Conservation (phyloP, 352 stramenopile species). For the Phytophthora pini region DNA sequence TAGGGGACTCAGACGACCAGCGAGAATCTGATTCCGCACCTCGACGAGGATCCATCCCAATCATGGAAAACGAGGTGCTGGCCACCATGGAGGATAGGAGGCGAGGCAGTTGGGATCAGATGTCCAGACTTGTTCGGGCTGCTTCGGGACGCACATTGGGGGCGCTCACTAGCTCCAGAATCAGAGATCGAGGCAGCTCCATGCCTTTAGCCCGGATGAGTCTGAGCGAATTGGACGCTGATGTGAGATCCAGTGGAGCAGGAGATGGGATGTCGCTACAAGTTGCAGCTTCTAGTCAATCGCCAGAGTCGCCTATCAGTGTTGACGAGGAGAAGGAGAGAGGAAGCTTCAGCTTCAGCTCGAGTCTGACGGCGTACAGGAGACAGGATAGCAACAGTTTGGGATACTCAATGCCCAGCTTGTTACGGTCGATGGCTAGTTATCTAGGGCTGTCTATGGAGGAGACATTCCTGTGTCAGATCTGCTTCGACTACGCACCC, state of each 20-base stretch:
- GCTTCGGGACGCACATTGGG: slow-evolving; percentile 39
- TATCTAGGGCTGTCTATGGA: slow-evolving; percentile 69
- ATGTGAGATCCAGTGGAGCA: slow-evolving; percentile 1
- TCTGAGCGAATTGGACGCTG: slow-evolving; percentile 21
- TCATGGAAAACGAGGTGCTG: slow-evolving; percentile 41
- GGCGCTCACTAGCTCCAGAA: slow-evolving; percentile 26
- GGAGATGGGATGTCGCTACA: slow-evolving; percentile 16
- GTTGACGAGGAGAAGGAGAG: slow-evolving; percentile 20
- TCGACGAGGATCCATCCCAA: slow-evolving; percentile 39
- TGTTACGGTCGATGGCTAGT: slow-evolving; percentile 59
- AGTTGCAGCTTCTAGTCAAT: slow-evolving; percentile 28
- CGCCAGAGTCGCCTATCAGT: slow-evolving; percentile 7
- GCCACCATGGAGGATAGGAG: slow-evolving; percentile 27
- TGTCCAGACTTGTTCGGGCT: slow-evolving; percentile 37
- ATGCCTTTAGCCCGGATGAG: slow-evolving; percentile 31
- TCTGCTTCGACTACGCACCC: slow-evolving; percentile 73
- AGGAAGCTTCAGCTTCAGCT: slow-evolving; percentile 11
- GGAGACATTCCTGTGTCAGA: slow-evolving; percentile 79
- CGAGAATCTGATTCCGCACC: slow-evolving; percentile 13
- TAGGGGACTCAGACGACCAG: slow-evolving; percentile 20
- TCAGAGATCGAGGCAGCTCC: slow-evolving; percentile 35
- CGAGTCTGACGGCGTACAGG: slow-evolving; percentile 17
- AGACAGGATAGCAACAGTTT: slow-evolving; percentile 40
- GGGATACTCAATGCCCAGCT: slow-evolving; percentile 45
- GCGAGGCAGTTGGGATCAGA: slow-evolving; percentile 38